Conservation (phyloP, 2,329 filamentous ascomycete species). For the Juglanconis oblonga region DNA sequence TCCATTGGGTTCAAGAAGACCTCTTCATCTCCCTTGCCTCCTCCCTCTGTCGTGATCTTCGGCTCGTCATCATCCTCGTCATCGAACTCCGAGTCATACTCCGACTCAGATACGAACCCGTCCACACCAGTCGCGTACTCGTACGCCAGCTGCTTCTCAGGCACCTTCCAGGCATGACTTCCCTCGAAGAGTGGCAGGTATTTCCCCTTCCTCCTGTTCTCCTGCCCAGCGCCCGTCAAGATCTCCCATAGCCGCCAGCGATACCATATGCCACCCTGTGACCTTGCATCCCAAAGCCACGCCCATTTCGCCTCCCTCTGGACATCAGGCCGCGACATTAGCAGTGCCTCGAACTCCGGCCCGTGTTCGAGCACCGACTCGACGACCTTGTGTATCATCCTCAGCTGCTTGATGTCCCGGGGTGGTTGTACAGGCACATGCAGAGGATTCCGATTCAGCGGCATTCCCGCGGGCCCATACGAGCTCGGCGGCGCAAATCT, state of each 20-base stretch:
- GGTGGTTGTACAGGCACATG: conserved; percentile 75
- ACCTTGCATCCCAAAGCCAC: conserved; percentile 87
- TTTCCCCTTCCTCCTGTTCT: conserved; percentile 44
- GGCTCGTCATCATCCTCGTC: conserved; percentile 66
- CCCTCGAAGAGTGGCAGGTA: conserved; percentile 71
- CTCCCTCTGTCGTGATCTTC: conserved; percentile 37
- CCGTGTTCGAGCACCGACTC: conserved; percentile 78
- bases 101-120: conserved; percentile 78
- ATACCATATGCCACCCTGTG: conserved; percentile 81
- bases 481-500: conserved; percentile 74
- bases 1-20: conserved; percentile 77
- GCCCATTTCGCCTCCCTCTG: conserved; percentile 87
- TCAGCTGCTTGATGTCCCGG: conserved; percentile 72
- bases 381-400: conserved; percentile 83
- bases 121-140: conserved; percentile 76
- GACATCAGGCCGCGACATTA: conserved; percentile 84
- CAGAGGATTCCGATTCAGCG: conserved; percentile 45
- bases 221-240: conserved; percentile 59
- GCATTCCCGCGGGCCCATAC: conserved; percentile 48
- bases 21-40: conserved; percentile 42
- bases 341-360: conserved; percentile 82
- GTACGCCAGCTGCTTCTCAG: conserved; percentile 70
- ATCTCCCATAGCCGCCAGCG: conserved; percentile 89
- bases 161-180: conserved; percentile 73
- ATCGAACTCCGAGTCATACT: conserved; percentile 85